Conservation (phyloP, 2,329 filamentous ascomycete species). For the Verticillium nubilum region DNA sequence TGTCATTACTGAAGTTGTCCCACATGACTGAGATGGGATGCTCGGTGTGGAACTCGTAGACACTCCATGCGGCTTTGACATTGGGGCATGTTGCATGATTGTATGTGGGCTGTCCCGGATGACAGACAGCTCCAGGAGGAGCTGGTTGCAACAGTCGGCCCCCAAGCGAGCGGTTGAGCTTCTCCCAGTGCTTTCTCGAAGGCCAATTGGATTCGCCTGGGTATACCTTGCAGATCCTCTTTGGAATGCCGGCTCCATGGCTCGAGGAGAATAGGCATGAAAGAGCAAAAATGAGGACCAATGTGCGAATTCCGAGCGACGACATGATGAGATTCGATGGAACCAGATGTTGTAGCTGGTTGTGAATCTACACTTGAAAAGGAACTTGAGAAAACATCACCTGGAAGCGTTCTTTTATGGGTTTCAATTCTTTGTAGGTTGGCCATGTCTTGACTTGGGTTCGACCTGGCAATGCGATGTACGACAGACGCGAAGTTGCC, state of each 20-base stretch:
- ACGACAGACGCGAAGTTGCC: background rate
- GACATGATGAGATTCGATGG: background rate
- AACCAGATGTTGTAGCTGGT: background rate
- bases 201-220: conserved; percentile 44
- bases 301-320: background rate
- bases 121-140: conserved; percentile 40
- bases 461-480: background rate
- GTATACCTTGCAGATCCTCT: conserved; percentile 37
- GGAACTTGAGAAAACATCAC: background rate
- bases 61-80: conserved; percentile 2
- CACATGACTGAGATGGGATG: conserved; percentile 26
- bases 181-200: conserved; percentile 33
- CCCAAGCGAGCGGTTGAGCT: conserved; percentile 37
- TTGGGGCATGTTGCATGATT: conserved; percentile 23
- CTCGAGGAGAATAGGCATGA: background rate
- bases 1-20: conserved; percentile 43
- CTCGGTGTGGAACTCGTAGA: conserved; percentile 26
- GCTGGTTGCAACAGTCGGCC: conserved; percentile 35
- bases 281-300: background rate
- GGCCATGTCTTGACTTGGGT: background rate
- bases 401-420: background rate
- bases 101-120: conserved; percentile 26
- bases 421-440: background rate
- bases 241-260: background rate
- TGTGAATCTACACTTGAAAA: background rate